These are phyloP conservation scores for Dactylellina leptospora DNA, from an alignment of 2,329 filamentous ascomycete genomes.

Conservation along the genomic window DNA sequence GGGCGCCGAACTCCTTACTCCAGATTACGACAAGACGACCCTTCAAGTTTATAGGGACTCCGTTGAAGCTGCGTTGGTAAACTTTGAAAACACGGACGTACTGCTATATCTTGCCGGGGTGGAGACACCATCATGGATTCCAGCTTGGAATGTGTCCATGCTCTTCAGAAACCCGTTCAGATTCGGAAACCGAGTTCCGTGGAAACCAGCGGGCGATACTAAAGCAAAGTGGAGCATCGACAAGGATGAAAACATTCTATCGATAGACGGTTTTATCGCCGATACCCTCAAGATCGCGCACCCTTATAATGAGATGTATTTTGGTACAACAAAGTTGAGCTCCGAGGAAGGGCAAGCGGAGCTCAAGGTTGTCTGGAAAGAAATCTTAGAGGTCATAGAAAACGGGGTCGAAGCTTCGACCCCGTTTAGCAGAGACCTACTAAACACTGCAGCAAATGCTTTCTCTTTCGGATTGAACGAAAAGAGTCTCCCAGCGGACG, in stretches of 20 bases:
- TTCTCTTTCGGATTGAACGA: constrained; percentile 56
- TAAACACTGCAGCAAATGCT: constrained; percentile 55
- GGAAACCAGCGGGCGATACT: constrained; percentile 53
- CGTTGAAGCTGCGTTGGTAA: constrained; percentile 57
- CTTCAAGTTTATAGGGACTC: constrained; percentile 56
- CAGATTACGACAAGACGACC: constrained; percentile 55
- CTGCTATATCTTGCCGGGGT: constrained; percentile 55
- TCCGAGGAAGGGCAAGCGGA: constrained; percentile 52
- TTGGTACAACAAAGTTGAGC: constrained; percentile 54
- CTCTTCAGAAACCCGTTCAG: constrained; percentile 58
- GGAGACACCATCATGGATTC: constrained; percentile 56
- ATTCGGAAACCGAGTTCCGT: constrained; percentile 57
- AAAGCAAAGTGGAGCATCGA: constrained; percentile 56
- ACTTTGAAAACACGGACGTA: constrained; percentile 56
- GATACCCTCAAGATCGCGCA: constrained; percentile 41
- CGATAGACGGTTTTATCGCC: constrained; percentile 50
- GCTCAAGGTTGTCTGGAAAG: constrained; percentile 53
- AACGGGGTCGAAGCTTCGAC: constrained; percentile 11
- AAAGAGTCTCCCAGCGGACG: constrained; percentile 54
- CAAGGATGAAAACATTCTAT: constrained; percentile 51
- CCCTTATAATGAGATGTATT: constrained; percentile 54
- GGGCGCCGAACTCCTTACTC: constrained; percentile 49
- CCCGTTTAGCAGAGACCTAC: constrained; percentile 42
- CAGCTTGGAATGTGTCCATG: constrained; percentile 57
- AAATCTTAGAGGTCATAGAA: constrained; percentile 52